Evolutionary conservation across 176 grass and related monocot genomes (phyloP).

Genomic region (Ensete glaucum): DNA sequence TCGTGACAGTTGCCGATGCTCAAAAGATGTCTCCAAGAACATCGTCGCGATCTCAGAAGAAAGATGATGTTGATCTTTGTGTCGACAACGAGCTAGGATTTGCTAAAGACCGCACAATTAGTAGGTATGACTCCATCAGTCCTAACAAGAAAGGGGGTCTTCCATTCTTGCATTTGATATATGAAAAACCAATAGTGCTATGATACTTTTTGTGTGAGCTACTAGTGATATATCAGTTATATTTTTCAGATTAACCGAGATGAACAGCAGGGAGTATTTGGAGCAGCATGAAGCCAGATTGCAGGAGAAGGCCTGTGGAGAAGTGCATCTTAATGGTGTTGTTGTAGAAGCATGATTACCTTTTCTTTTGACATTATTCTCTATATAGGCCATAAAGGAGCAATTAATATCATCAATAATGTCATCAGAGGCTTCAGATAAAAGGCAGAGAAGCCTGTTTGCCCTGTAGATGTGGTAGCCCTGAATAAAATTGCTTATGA

Average conservation of each 20-base stretch:
- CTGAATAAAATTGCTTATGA: no score
- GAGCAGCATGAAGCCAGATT: conserved; percentile 54
- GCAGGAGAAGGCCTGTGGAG: conserved; percentile 14
- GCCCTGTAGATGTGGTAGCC: no score
- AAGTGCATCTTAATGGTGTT: conserved; percentile 13
- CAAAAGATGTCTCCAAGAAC: conserved; percentile 40
- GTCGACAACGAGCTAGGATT: conserved; percentile 95
- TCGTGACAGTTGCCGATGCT: conserved; percentile 61
- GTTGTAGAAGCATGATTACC: conserved; percentile 23
- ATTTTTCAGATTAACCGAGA: conserved; percentile 65
- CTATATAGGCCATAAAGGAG: background rate
- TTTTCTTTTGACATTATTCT: background rate
- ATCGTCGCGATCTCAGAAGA: conserved; percentile 38
- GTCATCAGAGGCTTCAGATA: background rate
- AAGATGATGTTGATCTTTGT: conserved; percentile 72
- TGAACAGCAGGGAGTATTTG: conserved; percentile 82
- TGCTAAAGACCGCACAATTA: conserved; percentile 84
- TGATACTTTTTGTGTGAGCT: background rate
- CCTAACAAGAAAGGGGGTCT: background rate
- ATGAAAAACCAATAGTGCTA: background rate
- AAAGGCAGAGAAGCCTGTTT: no score
- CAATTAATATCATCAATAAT: background rate
- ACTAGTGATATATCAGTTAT: background rate
- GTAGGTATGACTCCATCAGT: conserved; percentile 34
- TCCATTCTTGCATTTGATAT: background rate